These are phyloP conservation scores for Trifolium subterraneum DNA, from an alignment of 306 rosid genomes.

Conservation along the genomic window DNA sequence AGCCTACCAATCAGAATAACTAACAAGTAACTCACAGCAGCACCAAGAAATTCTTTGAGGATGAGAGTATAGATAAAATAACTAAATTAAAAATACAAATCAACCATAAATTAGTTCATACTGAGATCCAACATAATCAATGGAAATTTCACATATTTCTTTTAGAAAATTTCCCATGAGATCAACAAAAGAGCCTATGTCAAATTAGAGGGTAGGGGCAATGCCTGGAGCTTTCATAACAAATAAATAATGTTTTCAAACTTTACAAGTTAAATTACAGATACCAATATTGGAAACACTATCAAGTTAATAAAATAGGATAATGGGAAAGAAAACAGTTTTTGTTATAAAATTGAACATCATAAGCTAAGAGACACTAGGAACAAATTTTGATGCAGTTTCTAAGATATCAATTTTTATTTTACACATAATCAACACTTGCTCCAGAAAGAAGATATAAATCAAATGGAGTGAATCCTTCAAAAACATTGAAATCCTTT, in stretches of 20 bases:
- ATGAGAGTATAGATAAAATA: neutral
- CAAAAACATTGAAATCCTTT: neutral
- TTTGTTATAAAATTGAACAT: neutral
- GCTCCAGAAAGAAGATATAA: neutral
- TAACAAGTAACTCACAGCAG: slow-evolving; percentile 18
- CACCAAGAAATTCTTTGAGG: slow-evolving; percentile 6
- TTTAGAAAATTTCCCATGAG: neutral
- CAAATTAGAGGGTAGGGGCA: neutral
- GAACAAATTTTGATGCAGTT: neutral
- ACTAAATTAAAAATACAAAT: neutral
- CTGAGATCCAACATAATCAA: neutral
- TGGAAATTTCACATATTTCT: neutral
- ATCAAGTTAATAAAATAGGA: neutral
- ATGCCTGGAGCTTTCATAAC: neutral
- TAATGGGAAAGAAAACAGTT: neutral
- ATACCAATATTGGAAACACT: neutral
- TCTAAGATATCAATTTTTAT: neutral
- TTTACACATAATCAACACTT: neutral
- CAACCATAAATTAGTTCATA: neutral
- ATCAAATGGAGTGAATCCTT: neutral
- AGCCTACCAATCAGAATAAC: slow-evolving; percentile 62
- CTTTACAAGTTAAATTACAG: neutral
- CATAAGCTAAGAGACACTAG: neutral
- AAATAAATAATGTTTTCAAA: neutral
- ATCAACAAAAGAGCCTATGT: neutral